phyloP scores from a whole-genome alignment of 2,329 filamentous ascomycete species.

The Colletotrichum graminicola region DNA sequence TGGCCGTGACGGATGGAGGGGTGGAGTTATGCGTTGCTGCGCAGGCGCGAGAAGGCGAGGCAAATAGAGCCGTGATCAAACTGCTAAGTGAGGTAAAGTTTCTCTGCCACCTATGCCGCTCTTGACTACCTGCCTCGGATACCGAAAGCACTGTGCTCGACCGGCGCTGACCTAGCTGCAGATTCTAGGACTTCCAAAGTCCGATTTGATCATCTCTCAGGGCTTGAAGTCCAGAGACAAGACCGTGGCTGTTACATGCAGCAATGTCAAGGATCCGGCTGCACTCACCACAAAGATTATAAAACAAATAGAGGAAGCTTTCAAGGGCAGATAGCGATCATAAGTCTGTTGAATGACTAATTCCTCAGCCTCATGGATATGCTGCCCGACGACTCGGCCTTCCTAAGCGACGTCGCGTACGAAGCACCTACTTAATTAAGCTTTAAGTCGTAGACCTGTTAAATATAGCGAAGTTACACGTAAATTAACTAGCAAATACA shows the following conservation, averaged over 20 bases:
- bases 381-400: no score
- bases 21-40: conserved; percentile 76
- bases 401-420: no score
- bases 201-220: conserved; percentile 71
- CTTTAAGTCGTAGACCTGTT: no score
- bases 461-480: no score
- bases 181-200: conserved; percentile 72
- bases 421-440: no score
- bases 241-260: conserved; percentile 59
- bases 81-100: conserved; percentile 70
- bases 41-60: conserved; percentile 74
- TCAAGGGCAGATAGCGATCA: background rate
- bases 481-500: no score
- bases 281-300: conserved; percentile 46
- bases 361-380: no score
- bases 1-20: conserved; percentile 64
- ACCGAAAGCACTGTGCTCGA: background rate
- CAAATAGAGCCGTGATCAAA: conserved; percentile 74
- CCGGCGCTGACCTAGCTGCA: conserved; percentile 46
- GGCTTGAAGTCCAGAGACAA: conserved; percentile 76
- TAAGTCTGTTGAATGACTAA: no score
- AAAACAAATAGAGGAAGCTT: conserved; percentile 43
- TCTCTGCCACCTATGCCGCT: background rate
- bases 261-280: conserved; percentile 51
- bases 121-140: background rate